Percentiles rank a stretch among this genome's conserved stretches.
Conservation (phyloP, 371 early-diverging fungal genomes). For the Mortierella sp. region DNA sequence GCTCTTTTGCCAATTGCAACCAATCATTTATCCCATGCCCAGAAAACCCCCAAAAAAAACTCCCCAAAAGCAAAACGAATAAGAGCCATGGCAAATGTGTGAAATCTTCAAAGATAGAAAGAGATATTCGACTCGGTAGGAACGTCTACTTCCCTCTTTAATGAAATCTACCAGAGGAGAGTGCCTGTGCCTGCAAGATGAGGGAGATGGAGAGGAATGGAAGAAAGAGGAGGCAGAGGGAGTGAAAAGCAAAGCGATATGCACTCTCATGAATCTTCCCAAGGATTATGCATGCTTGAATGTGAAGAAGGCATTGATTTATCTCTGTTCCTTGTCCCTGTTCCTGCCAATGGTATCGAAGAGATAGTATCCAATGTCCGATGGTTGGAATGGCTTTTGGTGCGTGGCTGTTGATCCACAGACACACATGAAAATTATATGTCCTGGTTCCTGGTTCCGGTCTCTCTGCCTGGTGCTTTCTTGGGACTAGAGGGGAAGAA, state of each 20-base stretch:
- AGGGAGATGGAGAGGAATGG: not conserved
- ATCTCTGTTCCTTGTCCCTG: not conserved
- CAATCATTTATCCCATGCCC: slow-evolving; percentile 4
- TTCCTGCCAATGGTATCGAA: not conserved
- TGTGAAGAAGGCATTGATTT: not conserved
- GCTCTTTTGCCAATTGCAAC: not conserved
- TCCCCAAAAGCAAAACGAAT: too few relatives aligned
- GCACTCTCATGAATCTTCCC: not conserved
- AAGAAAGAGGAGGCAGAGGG: not conserved
- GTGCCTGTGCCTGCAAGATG: not conserved
- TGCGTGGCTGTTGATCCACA: not conserved
- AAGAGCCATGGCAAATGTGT: not conserved
- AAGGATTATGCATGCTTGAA: not conserved
- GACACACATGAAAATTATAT: not conserved
- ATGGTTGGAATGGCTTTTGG: not conserved
- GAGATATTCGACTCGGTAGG: not conserved
- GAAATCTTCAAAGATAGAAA: not conserved
- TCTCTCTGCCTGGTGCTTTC: too few relatives aligned
- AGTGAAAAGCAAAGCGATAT: not conserved
- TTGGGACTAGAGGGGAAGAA: not conserved
- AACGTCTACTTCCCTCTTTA: not conserved
- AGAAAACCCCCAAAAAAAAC: not conserved
- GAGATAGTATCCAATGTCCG: not conserved
- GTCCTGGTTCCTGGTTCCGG: not conserved
- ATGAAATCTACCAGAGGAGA: too few relatives aligned